Evolutionary conservation across 176 grass and related monocot species (phyloP).

Genomic region (Melocanna baccifera): DNA sequence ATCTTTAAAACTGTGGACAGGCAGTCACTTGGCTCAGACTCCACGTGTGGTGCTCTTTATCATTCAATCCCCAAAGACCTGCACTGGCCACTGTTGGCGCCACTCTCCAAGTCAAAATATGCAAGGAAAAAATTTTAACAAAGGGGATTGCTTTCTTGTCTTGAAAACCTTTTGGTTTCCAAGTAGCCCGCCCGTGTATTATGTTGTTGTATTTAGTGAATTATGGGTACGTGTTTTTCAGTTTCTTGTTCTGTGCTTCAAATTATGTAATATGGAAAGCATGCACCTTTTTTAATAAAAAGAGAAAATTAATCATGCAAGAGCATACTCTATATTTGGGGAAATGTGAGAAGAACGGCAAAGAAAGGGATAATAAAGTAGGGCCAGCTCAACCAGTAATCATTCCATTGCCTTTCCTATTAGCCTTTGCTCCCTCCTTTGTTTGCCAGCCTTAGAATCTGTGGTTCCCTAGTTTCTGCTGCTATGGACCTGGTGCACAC

Average conservation of each 20-base stretch:
- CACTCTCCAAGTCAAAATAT: conserved; percentile 51
- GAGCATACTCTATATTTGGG: neutral
- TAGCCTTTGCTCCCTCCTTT: conserved; percentile 46
- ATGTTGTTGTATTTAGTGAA: neutral
- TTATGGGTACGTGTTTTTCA: neutral
- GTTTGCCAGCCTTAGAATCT: conserved; percentile 47
- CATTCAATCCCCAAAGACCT: conserved; percentile 74
- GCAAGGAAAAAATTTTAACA: neutral
- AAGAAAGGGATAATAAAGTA: conserved; percentile 40
- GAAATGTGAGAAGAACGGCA: conserved; percentile 9
- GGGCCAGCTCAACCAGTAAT: conserved; percentile 53
- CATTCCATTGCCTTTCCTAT: conserved; percentile 48
- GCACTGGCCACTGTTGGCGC: conserved; percentile 39
- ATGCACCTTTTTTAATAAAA: neutral
- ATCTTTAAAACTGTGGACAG: conserved; percentile 60
- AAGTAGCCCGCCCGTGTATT: neutral
- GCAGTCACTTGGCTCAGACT: conserved; percentile 85
- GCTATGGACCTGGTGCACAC: conserved; percentile 36
- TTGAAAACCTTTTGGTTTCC: neutral
- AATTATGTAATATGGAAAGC: neutral
- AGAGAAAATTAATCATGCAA: neutral
- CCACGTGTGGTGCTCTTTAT: conserved; percentile 96
- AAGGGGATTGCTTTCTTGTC: neutral
- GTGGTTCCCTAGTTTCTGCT: conserved; percentile 38
- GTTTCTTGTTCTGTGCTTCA: neutral